Evolutionary conservation across 2,329 filamentous ascomycete species (phyloP), one percentile per base, ranked within the genome.

Genomic region (Helicocarpus griseus): DNA sequence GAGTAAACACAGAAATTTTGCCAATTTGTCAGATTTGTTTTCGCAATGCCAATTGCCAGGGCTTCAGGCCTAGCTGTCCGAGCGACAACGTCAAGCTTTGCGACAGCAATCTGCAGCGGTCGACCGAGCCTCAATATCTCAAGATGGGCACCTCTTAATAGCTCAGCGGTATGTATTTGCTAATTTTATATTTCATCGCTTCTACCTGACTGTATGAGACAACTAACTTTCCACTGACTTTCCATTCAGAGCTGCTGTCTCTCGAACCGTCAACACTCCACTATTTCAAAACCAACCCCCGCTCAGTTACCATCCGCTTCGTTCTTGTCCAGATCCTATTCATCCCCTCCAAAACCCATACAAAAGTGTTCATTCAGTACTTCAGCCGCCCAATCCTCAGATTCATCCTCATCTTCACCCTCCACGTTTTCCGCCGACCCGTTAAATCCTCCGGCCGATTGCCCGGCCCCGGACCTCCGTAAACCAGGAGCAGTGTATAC

Each of bases 401-500:
- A 13, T 49, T 51, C 47, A 56, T 58, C 49, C 61, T 59, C 48
- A 50, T 53, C 41, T 46, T 17, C n/a, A 6, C 21, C 52, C 28
- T 43, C 53, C 38, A 50, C 49, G 13, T 49, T 41, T 11, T 52
- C 52, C 21, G 46, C 53, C 43, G 54, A 58, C 40, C 48, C 56
- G 21, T 38, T 21, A 22, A 28, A 24, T 19, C 22, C 39, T 19
- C 24, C n/a, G 47, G 48, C 22, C 9, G 38, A 21, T 28, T 4
- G 19, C 48, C 50, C n/a, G 19, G 50, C 40, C n/a, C 17, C 17
- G 28, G 19, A 45, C 19, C 9, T 22, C 41, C 19, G 41, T 50
- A 19, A 44, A 5, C 7, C 29, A 33, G 38, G 24, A 29, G 53
- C 61, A n/a, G 58, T 72, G 56, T 67, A 73, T 50, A 76, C 72